A percentile compares a stretch with the other conserved stretches of the same genome.
Evolutionary conservation across 495 filamentous ascomycete genomes (phyloP).

Genomic region (Neurospora terricola): DNA sequence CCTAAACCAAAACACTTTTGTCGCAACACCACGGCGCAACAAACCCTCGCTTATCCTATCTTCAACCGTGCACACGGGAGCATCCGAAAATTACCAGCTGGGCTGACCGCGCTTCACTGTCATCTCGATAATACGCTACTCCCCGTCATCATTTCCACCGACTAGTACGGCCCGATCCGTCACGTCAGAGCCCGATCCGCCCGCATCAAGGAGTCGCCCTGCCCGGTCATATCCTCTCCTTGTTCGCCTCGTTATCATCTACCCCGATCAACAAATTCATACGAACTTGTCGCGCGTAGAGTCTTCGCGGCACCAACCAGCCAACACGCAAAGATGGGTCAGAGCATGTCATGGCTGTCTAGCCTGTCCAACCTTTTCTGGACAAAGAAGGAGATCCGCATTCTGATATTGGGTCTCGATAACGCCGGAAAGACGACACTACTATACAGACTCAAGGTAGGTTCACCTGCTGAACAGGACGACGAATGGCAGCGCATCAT

Average conservation of each 20-base stretch:
- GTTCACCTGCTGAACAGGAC: conserved; percentile 1
- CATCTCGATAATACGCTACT: not conserved
- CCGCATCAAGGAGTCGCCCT: not conserved
- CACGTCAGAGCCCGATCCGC: not conserved
- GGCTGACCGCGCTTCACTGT: not conserved
- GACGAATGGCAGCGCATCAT: not conserved
- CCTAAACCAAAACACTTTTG: not conserved
- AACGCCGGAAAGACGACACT: conserved; percentile 98
- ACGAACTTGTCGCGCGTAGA: not conserved
- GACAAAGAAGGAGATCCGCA: conserved; percentile 94
- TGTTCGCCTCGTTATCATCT: not conserved
- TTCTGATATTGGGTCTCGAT: conserved; percentile 91
- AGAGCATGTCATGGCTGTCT: conserved; percentile 66
- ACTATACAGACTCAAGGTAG: conserved; percentile 88
- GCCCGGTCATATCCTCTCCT: not conserved
- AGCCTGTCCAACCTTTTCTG: conserved; percentile 61
- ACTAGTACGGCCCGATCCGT: not conserved
- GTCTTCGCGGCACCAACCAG: conserved; percentile 3
- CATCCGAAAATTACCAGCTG: not conserved
- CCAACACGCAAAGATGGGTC: conserved; percentile 56
- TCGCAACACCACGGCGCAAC: not conserved
- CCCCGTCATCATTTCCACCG: not conserved
- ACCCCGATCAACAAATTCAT: not conserved
- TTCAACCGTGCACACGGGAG: not conserved
- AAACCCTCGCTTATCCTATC: not conserved